phyloP scores from a whole-genome alignment of 1,284 basidiomycete species.

The Caloboletus inedulis region DNA sequence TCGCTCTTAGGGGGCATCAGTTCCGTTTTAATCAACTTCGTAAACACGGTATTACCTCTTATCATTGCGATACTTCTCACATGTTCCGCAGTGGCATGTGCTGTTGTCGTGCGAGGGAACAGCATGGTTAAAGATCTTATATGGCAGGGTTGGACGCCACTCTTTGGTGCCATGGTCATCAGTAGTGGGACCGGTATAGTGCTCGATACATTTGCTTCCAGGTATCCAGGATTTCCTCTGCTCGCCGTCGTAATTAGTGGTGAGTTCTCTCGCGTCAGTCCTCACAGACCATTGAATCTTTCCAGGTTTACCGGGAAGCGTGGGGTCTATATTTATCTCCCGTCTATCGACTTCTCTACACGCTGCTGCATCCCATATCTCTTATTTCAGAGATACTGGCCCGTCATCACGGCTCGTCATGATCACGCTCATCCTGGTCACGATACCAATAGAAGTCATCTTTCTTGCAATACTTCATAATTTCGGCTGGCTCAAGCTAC shows the following conservation, averaged over 20 bases:
- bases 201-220: slow-evolving; percentile 83
- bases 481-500: slow-evolving; percentile 76
- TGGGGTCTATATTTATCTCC: slow-evolving; percentile 90
- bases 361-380: slow-evolving; percentile 41
- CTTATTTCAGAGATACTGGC: slow-evolving; percentile 19
- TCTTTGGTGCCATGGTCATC: slow-evolving; percentile 91
- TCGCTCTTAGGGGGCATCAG: slow-evolving; percentile 71
- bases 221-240: slow-evolving; percentile 85
- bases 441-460: slow-evolving; percentile 71
- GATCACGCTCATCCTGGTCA: slow-evolving; percentile 67
- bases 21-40: slow-evolving; percentile 58
- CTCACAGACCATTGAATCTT: neutral
- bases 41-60: slow-evolving; percentile 65
- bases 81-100: slow-evolving; percentile 51
- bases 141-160: slow-evolving; percentile 83
- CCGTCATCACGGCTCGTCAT: slow-evolving; percentile 56
- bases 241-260: slow-evolving; percentile 89
- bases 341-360: slow-evolving; percentile 86
- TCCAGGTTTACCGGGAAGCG: slow-evolving; percentile 77
- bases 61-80: slow-evolving; percentile 59
- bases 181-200: slow-evolving; percentile 90
- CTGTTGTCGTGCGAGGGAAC: slow-evolving; percentile 62
- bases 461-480: slow-evolving; percentile 65
- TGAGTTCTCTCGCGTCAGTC: slow-evolving; percentile 29
- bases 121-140: slow-evolving; percentile 67